These are phyloP conservation scores for Tricholoma bakamatsutake DNA, from an alignment of 768 basidiomycete genomes.

Conservation along the genomic window DNA sequence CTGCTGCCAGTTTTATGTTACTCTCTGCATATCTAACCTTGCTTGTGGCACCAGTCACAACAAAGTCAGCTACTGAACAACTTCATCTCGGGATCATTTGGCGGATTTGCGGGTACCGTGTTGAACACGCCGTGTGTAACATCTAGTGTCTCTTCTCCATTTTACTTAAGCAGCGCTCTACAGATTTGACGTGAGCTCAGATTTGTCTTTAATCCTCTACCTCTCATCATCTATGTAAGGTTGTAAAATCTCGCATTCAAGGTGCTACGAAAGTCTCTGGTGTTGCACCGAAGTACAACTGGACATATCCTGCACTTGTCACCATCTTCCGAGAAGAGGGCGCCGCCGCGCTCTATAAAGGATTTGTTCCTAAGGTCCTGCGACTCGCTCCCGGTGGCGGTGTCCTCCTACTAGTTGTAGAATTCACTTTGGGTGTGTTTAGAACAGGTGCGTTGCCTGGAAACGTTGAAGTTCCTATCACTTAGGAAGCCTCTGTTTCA, in stretches of 20 bases:
- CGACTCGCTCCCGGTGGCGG: conserved; percentile 95
- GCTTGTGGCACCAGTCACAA: conserved; percentile 37
- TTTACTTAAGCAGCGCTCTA: not conserved
- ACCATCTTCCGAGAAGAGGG: conserved; percentile 89
- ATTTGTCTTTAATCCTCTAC: not conserved
- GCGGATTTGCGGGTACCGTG: conserved; percentile 85
- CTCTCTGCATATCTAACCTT: not conserved
- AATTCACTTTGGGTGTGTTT: conserved; percentile 75
- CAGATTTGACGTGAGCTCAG: conserved; percentile 41
- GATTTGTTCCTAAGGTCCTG: conserved; percentile 93
- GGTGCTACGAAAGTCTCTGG: conserved; percentile 60
- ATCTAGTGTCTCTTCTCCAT: not conserved
- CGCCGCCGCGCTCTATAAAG: conserved; percentile 81
- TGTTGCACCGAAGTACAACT: conserved; percentile 82
- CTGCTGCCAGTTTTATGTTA: not conserved
- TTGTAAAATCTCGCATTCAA: conserved; percentile 91
- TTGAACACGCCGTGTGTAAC: conserved; percentile 83
- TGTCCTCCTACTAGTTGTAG: conserved; percentile 89
- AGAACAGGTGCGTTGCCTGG: conserved; percentile 48
- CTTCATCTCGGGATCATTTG: conserved; percentile 84
- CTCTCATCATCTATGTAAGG: not conserved
- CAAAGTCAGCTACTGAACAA: conserved; percentile 81
- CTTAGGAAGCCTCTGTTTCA: conserved; percentile 9
- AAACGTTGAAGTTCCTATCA: not conserved
- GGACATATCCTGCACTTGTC: conserved; percentile 87